Evolutionary conservation across 768 basidiomycete genomes (phyloP), one percentile per base, ranked within the genome.

Genomic region (Candolleomyces aberdarensis): DNA sequence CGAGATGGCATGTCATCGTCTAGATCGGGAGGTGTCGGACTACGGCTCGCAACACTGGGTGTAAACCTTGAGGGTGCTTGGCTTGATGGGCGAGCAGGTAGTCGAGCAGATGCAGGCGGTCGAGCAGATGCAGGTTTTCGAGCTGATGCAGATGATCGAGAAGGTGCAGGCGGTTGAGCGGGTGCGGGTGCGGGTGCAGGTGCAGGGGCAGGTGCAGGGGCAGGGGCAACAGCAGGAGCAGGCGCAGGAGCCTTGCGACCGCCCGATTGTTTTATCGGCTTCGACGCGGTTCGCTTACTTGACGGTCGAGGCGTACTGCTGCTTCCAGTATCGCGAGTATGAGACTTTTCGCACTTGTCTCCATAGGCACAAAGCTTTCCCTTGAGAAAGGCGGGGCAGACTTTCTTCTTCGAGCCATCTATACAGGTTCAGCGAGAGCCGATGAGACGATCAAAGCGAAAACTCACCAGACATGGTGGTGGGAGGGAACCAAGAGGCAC

Each of bases 1-100:
- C 26, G 26, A 1, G 26, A 26, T 36, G 36, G 11, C 36, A 36
- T 11, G 36, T 8, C 36, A 36, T 36, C 36, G 36, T 36, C 54
- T 19, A 56, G 29, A 20, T 56, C 54, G 8, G 54, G 54, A 56
- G 43, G 56, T 10, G 56, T 57, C 4, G 56, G 56, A 17, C 56
- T 57, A 22, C 56, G 56, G 31, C 40, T 47, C 17, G 26, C 41
- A 19, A 43, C 40, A 19, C 31, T 55, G 13, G 15, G 20, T 50
- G 20, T 26, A 19, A 47, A 47, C 15, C 7, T 47, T 17, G 20
- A n/a, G 10, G 17, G 46, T n/a, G 46, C 8, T 47, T 22, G 46
- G 15, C 14, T 47, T 47, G n/a, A n/a, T 20, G 7, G 9, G 8
- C 49, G 49, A 22, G 49, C 49, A 3, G 20, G 20, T 19, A 20